These are phyloP conservation scores for Candida sonorensis DNA, from an alignment of 805 yeast genomes.

Conservation along the genomic window DNA sequence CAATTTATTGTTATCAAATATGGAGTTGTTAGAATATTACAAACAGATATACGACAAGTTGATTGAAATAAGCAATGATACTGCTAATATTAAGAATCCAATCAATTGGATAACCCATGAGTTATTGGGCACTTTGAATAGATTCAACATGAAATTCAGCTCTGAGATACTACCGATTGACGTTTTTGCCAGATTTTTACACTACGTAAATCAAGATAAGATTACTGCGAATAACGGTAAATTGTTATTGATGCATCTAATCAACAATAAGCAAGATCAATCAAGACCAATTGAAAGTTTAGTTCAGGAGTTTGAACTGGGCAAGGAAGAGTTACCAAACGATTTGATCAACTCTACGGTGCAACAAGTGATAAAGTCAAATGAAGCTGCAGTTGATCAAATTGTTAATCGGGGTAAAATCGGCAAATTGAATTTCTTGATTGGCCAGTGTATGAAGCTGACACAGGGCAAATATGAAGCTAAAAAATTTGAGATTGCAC, in stretches of 20 bases:
- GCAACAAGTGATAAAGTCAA: conserved; percentile 29
- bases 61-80: no score
- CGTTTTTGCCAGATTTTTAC: conserved; percentile 49
- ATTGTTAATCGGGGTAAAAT: conserved; percentile 51
- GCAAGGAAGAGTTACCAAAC: conserved; percentile 28
- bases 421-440: conserved; percentile 63
- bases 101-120: conserved; percentile 84
- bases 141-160: conserved; percentile 34
- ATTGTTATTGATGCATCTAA: conserved; percentile 52
- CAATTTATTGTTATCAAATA: conserved; percentile 50
- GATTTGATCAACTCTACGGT: no score
- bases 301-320: conserved; percentile 48
- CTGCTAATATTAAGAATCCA: conserved; percentile 33
- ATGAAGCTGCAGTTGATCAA: conserved; percentile 50
- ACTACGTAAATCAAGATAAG: conserved; percentile 35
- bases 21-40: conserved; percentile 47
- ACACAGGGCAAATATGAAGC: conserved; percentile 56
- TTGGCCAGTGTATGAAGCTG: conserved; percentile 80
- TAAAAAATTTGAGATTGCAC: conserved; percentile 17
- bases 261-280: conserved; percentile 40
- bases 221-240: conserved; percentile 68
- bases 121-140: conserved; percentile 60
- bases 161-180: conserved; percentile 29
- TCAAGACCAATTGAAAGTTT: conserved; percentile 31
- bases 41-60: conserved; percentile 31